Percentiles rank a stretch among this genome's conserved stretches.
Conservation (phyloP, 306 rosid genomes). For the Lathyrus aphaca region DNA sequence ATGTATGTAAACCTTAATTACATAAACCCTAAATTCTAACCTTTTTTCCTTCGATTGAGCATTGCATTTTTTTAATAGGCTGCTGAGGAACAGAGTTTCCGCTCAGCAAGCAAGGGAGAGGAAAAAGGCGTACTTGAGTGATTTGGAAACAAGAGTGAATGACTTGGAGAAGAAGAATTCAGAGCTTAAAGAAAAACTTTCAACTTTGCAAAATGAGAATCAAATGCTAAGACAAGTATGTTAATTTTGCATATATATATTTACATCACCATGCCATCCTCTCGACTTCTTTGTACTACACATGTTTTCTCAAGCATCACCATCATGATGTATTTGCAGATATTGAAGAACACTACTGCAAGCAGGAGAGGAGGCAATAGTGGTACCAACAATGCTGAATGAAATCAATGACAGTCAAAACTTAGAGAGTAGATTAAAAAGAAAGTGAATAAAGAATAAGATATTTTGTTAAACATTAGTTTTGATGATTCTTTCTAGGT, state of each 20-base stretch:
- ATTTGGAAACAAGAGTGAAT: constrained; percentile 74
- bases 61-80: constrained; percentile 55
- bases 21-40: neutral
- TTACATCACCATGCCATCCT: neutral
- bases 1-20: neutral
- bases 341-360: constrained; percentile 95
- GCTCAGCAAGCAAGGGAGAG: constrained; percentile 99
- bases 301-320: neutral
- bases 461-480: constrained; percentile 5
- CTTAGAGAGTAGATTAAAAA: constrained; percentile 25
- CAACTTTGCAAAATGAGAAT: constrained; percentile 93
- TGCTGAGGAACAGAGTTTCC: constrained; percentile 93
- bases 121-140: constrained; percentile 85
- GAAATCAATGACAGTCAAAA: neutral
- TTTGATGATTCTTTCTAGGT: constrained; percentile 41
- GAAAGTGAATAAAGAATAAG: neutral
- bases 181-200: constrained; percentile 80
- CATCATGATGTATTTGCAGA: constrained; percentile 52
- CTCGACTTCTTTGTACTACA: neutral
- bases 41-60: constrained; percentile 16
- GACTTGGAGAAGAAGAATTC: constrained; percentile 84
- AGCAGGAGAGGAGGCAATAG: constrained; percentile 71
- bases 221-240: constrained; percentile 98
- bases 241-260: constrained; percentile 1
- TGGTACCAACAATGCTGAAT: constrained; percentile 51